phyloP scores from a whole-genome alignment of 768 basidiomycete genomes.

The Pluteus cervinus region DNA sequence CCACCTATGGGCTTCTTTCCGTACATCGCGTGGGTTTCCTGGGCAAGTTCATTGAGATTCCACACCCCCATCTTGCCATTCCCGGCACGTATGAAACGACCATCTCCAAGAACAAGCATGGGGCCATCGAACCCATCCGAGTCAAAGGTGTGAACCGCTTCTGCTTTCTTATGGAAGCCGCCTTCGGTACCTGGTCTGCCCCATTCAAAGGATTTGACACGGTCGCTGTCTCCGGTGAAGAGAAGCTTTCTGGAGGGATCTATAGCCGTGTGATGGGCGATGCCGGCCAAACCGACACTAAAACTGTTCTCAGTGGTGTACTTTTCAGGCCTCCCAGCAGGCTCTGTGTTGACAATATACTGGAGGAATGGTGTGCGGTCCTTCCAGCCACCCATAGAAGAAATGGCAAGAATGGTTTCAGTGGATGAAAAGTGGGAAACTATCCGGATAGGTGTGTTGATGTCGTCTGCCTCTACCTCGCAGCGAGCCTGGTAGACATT shows the following conservation, averaged over 20 bases:
- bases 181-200: constrained; percentile 5
- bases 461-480: constrained; percentile 19
- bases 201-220: constrained; percentile 34
- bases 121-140: constrained; percentile 19
- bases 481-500: constrained; percentile 28
- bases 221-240: constrained; percentile 25
- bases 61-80: constrained; percentile 26
- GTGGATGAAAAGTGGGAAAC: constrained; percentile 14
- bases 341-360: constrained; percentile 17
- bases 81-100: constrained; percentile 25
- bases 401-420: constrained; percentile 19
- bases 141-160: constrained; percentile 27
- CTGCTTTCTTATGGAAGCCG: constrained; percentile 1
- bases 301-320: constrained; percentile 7
- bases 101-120: constrained; percentile 20
- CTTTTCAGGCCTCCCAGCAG: constrained; percentile 6
- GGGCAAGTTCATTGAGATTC: constrained; percentile 28
- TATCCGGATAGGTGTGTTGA: constrained; percentile 13
- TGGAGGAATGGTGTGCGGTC: constrained; percentile 23
- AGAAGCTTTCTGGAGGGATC: constrained; percentile 30
- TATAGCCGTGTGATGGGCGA: constrained; percentile 15
- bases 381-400: constrained; percentile 25
- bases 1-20: constrained; percentile 17
- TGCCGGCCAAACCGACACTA: constrained; percentile 15
- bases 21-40: constrained; percentile 21